Evolutionary conservation across 805 yeast genomes (phyloP).

Genomic region (Cyberlindnera sargentensis): DNA sequence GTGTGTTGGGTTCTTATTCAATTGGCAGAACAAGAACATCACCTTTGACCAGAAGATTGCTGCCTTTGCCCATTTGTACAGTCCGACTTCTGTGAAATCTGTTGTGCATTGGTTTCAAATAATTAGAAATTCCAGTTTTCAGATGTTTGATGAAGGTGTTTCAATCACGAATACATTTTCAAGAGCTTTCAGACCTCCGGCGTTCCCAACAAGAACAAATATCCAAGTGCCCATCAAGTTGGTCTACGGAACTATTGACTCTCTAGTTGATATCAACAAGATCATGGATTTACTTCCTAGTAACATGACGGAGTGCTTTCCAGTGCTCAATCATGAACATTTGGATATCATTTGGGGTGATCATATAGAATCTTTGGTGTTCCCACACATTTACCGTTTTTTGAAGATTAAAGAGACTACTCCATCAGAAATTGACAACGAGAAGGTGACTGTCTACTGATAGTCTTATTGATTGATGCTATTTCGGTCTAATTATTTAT

Average conservation of each 20-base stretch:
- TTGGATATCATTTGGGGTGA: constrained; percentile 87
- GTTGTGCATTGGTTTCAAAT: constrained; percentile 98
- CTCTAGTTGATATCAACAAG: constrained; percentile 78
- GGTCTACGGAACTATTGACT: constrained; percentile 74
- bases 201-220: constrained; percentile 54
- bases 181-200: constrained; percentile 28
- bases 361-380: constrained; percentile 44
- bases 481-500: too few species aligned
- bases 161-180: constrained; percentile 31
- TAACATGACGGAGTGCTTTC: constrained; percentile 40
- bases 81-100: constrained; percentile 85
- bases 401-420: constrained; percentile 15
- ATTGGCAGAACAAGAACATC: constrained; percentile 76
- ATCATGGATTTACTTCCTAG: constrained; percentile 64
- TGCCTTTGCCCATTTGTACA: constrained; percentile 82
- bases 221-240: constrained; percentile 67
- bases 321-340: constrained; percentile 75
- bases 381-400: constrained; percentile 34
- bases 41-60: constrained; percentile 63
- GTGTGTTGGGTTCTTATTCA: constrained; percentile 60
- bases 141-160: constrained; percentile 74
- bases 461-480: background rate
- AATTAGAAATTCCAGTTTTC: constrained; percentile 67
- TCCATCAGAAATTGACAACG: background rate
- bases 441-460: constrained; percentile 7